phyloP scores from a whole-genome alignment of 2,329 filamentous ascomycete genomes.

The Ceratocystis lukuohia region DNA sequence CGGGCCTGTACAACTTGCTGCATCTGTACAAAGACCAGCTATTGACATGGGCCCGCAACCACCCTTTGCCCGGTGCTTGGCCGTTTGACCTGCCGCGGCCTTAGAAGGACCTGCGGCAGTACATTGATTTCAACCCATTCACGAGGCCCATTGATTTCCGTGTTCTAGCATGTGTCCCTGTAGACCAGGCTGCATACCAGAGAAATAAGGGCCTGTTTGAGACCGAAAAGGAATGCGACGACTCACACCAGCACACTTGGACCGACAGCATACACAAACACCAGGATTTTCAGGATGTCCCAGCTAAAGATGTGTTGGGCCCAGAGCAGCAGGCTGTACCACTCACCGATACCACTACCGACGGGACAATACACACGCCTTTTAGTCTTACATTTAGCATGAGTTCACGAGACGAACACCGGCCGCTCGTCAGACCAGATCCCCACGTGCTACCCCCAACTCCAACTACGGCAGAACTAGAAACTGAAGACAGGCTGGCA shows the following conservation, averaged over 20 bases:
- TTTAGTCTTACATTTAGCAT: neutral
- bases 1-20: neutral
- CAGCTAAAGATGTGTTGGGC: neutral
- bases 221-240: neutral
- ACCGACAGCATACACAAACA: neutral
- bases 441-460: neutral
- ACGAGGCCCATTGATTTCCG: neutral
- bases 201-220: neutral
- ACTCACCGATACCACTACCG: neutral
- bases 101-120: slow-evolving; percentile 7
- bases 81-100: slow-evolving; percentile 1
- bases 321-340: neutral
- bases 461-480: neutral
- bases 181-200: slow-evolving; percentile 2
- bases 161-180: neutral
- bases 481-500: neutral
- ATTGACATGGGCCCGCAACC: neutral
- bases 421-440: neutral
- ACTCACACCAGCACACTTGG: neutral
- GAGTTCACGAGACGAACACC: neutral
- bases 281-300: neutral
- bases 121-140: neutral
- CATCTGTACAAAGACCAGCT: slow-evolving; percentile 12
- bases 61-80: neutral
- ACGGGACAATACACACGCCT: neutral